These are phyloP conservation scores for Akebia trifoliata DNA, from an alignment of 164 flowering plant genomes.

Conservation along the genomic window DNA sequence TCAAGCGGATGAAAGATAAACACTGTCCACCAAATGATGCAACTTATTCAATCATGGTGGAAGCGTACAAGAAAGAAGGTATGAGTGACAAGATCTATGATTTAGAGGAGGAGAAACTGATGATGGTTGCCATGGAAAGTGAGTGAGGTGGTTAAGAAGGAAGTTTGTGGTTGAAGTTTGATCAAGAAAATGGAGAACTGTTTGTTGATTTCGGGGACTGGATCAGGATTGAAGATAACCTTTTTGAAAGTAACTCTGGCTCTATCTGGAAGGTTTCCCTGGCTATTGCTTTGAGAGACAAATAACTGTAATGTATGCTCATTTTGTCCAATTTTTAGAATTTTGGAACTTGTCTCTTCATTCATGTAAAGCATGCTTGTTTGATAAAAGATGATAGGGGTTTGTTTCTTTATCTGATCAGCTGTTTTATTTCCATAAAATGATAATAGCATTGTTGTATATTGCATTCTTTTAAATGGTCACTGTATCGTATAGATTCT, in stretches of 20 bases:
- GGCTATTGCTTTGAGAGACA: not conserved
- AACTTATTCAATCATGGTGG: conserved; percentile 68
- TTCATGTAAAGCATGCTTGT: no score
- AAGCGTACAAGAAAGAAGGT: conserved; percentile 74
- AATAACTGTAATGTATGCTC: conserved; percentile 6
- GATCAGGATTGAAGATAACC: not conserved
- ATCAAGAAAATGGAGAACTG: not conserved
- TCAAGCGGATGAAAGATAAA: conserved; percentile 67
- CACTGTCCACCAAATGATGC: conserved; percentile 43
- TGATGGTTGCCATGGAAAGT: conserved; percentile 16
- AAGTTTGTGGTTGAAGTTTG: conserved; percentile 4
- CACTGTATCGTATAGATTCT: no score
- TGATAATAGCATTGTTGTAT: not conserved
- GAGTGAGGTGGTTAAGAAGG: conserved; percentile 12
- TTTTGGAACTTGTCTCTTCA: not conserved
- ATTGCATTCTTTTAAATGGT: no score
- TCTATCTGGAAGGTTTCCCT: not conserved
- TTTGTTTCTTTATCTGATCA: not conserved
- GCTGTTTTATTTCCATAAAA: not conserved
- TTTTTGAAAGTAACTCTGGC: conserved; percentile 8
- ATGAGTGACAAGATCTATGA: conserved; percentile 77
- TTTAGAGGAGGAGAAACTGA: conserved; percentile 59
- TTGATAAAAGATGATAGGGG: not conserved
- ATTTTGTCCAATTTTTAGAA: not conserved
- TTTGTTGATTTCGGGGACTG: not conserved